Conservation (phyloP, 73 alveolate species). For the Tetrahymena borealis region DNA sequence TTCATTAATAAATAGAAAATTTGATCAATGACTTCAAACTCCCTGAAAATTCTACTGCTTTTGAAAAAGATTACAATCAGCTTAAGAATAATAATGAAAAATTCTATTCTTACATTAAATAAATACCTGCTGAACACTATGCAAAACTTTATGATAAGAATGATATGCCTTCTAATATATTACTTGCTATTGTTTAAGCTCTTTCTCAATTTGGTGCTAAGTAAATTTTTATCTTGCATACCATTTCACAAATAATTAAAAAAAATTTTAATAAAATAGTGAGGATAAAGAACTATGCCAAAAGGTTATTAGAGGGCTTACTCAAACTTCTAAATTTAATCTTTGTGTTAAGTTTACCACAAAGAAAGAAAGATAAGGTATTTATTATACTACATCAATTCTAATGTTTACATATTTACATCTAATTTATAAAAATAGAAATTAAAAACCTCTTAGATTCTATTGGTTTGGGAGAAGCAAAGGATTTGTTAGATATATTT, state of each 20-base stretch:
- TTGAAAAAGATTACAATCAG: constrained; percentile 26
- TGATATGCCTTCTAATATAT: constrained; percentile 27
- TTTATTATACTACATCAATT: not conserved
- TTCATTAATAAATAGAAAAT: not conserved
- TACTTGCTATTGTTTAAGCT: constrained; percentile 10
- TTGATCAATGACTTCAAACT: not conserved
- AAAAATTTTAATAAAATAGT: not conserved
- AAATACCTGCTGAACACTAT: not conserved
- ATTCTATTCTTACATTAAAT: not conserved
- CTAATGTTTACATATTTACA: not conserved
- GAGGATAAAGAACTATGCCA: not conserved
- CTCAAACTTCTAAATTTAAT: constrained; percentile 24
- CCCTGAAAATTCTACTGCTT: constrained; percentile 34
- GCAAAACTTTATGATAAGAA: constrained; percentile 12
- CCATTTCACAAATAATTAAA: too few relatives aligned
- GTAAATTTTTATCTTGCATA: too few relatives aligned
- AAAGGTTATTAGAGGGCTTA: not conserved
- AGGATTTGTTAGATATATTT: not conserved
- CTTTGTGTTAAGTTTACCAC: constrained; percentile 16
- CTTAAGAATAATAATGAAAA: constrained; percentile 16
- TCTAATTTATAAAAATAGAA: too few relatives aligned
- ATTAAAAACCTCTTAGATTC: too few relatives aligned
- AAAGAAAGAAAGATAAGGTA: constrained; percentile 28
- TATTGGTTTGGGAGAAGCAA: too few relatives aligned
- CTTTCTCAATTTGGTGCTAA: not conserved